Percentiles rank a stretch among this genome's conserved stretches.
Evolutionary conservation across 176 grass and related monocot species (phyloP).

Genomic region (Oryza brachyantha): DNA sequence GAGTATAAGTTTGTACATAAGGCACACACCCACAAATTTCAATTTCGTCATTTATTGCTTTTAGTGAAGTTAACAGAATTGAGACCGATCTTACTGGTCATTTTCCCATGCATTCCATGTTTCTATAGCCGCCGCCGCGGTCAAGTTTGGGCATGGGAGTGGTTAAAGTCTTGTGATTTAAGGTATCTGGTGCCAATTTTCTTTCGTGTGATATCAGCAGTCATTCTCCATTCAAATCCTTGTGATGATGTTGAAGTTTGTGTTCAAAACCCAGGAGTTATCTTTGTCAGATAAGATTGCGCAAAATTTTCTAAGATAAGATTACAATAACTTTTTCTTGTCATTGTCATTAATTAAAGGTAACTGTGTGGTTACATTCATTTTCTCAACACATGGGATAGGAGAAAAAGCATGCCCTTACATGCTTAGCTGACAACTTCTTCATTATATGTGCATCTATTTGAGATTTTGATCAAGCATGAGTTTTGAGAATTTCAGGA

Average conservation of each 20-base stretch:
- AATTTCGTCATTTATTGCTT: too few relatives aligned
- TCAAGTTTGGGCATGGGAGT: not conserved
- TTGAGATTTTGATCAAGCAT: not conserved
- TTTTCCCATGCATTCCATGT: not conserved
- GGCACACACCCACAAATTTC: not conserved
- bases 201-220: not conserved
- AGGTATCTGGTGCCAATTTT: not conserved
- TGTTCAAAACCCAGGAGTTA: not conserved
- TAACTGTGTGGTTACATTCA: conserved; percentile 19
- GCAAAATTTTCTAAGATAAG: not conserved
- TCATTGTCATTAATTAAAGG: conserved; percentile 20
- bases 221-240: not conserved
- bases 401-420: conserved; percentile 1
- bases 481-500: conserved; percentile 27
- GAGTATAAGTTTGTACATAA: not conserved
- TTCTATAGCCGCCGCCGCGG: not conserved
- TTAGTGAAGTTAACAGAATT: not conserved
- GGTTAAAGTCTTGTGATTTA: not conserved
- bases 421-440: conserved; percentile 1
- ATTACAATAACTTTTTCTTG: conserved; percentile 1
- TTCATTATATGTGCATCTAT: not conserved
- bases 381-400: conserved; percentile 22
- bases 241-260: conserved; percentile 17
- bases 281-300: conserved; percentile 34
- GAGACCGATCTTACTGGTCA: not conserved